Evolutionary conservation across 495 filamentous ascomycete species (phyloP), one percentile per base, ranked within the genome.

Genomic region (Trichoderma reesei): DNA sequence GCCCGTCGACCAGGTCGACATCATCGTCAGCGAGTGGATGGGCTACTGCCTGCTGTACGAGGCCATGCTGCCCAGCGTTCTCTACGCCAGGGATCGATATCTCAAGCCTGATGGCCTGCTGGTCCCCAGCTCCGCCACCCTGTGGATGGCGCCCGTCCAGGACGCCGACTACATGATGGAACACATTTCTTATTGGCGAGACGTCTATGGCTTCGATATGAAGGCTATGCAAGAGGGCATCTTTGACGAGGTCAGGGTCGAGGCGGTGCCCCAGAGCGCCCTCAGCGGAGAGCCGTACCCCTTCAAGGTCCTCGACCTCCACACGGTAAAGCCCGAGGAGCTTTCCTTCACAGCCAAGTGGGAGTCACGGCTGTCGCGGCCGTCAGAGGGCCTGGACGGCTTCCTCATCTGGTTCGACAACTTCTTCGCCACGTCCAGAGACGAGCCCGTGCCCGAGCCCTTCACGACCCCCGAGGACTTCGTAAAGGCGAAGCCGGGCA

Each of bases 1-100:
- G 33, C 94, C 95, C 31, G 92, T 92, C 68, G 79, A 83, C 38
- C 85, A 96, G 71, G 95, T 99, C 68, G 94, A 99, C 75, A 93
- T 99, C 71, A 99, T 99, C 77, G 90, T 99, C 66, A 96, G 90
- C 38, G 94, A 99, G 78, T 99, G 94, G 94, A 99, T 99, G 94
- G 94, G 94, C 56, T 99, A 99, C 80, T 96, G 94, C 78, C 84
- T 99, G 56, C 85, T 98, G 48, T 99, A 97, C 78, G 94, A 99
- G 82, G 90, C 88, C 79, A 99, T 99, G 94, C 78, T 99, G 65
- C 93, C 96, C 66, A 95, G 90, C 42, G 95, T 99, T 14, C 85
- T 99, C 46, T 96, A 89, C 73, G 94, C 94, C 20, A 85, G 94
- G 69, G 93, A 99, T 82, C 84, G 80, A 65, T 99, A 98, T 78